phyloP scores from a whole-genome alignment of 495 filamentous ascomycete species.

The Aspergillus panamensis region DNA sequence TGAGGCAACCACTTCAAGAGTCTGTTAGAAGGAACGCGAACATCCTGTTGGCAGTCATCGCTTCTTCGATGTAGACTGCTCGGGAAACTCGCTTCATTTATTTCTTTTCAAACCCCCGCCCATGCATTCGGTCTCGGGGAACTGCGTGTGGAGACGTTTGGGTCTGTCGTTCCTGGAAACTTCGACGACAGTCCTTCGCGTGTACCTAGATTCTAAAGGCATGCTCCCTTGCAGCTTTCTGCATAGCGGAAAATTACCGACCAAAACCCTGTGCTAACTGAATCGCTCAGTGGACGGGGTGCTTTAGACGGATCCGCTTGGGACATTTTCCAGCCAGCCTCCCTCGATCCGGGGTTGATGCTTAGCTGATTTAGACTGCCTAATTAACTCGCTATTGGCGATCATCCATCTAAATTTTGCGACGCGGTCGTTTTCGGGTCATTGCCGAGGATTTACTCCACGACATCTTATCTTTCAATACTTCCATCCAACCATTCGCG shows the following conservation, averaged over 20 bases:
- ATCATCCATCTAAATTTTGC: background rate
- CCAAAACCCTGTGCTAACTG: background rate
- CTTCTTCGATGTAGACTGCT: constrained; percentile 1
- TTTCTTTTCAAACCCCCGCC: background rate
- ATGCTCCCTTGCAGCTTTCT: constrained; percentile 16
- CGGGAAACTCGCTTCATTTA: background rate
- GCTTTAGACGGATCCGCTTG: constrained; percentile 11
- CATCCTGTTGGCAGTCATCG: background rate
- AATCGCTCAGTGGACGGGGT: constrained; percentile 2
- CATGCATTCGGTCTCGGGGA: constrained; percentile 6
- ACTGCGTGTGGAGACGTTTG: constrained; percentile 15
- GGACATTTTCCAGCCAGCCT: constrained; percentile 13
- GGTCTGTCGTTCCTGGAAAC: constrained; percentile 3
- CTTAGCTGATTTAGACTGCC: background rate
- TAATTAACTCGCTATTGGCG: background rate
- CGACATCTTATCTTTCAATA: background rate
- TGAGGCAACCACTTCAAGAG: background rate
- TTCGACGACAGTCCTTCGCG: constrained; percentile 12
- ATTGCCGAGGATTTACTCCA: background rate
- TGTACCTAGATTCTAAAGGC: constrained; percentile 12
- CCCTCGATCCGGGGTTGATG: constrained; percentile 13
- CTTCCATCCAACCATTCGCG: background rate
- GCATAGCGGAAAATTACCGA: constrained; percentile 1
- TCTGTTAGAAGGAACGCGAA: background rate
- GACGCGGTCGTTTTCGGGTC: background rate